Evolutionary conservation across 1,284 basidiomycete genomes (phyloP), one percentile per base, ranked within the genome.

Genomic region (Ganoderma lingzhi): DNA sequence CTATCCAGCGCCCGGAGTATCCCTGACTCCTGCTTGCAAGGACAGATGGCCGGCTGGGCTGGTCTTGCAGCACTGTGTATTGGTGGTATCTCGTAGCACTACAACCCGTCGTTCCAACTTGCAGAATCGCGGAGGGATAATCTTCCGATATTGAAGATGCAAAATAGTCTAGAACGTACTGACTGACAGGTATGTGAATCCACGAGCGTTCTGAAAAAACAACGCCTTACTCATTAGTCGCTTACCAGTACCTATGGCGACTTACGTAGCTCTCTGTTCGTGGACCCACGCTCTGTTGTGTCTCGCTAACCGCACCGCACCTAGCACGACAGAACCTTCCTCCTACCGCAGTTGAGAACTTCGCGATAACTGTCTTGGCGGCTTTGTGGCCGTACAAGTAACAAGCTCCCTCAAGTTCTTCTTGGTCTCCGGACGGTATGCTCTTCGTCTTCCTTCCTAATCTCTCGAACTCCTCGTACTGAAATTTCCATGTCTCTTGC

Each of bases 111-210:
- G n/a, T 51, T 12, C 23, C 9, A 28, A 19, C 48, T 23, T 51
- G 9, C n/a, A 51, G 48, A 51, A 28, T 51, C n/a, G 48, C 23
- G 23, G n/a, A 48, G 45, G 23, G 19, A 51, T 14, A 8, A 28
- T 51, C 28, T 2, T 23, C 23, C 23, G 10, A 28, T 10, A 23
- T 51, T 23, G 9, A 10, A 14, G 10, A n/a, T 12, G 48, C 2
- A 51, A 19, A 51, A 14, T 14, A 2, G 9, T 51, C 48, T 0
- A 51, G 23, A 51, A 51, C 48, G 6, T 12, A 23, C 3, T 51
- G 48, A 51, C 5, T 51, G 48, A 51, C 48, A 51, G 23, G 48
- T 28, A 51, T 51, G 48, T 51, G 48, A 51, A 51, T 51, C 23
- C 12, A 51, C 48, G 23, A 28, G 23, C 42, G 39, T 44, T 51